Evolutionary conservation across 768 basidiomycete species (phyloP).

Genomic region (Xerocomus brunneocitrinus): DNA sequence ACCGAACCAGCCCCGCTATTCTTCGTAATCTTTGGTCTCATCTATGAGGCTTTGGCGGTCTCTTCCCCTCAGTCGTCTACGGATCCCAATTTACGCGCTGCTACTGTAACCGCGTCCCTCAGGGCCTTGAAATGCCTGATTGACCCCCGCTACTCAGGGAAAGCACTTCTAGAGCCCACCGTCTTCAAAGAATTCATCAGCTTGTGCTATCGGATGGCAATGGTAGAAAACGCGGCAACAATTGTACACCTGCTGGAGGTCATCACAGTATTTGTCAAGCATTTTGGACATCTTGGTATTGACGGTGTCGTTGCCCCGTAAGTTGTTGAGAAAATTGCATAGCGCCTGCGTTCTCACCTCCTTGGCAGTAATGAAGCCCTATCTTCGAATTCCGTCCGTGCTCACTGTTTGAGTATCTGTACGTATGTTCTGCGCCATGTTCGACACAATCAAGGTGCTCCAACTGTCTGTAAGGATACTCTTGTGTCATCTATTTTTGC

Average conservation of each 20-base stretch:
- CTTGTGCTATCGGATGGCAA: constrained; percentile 83
- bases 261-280: constrained; percentile 51
- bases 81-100: constrained; percentile 37
- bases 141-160: constrained; percentile 73
- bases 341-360: background rate
- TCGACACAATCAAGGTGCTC: constrained; percentile 51
- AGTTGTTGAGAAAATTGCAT: background rate
- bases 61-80: constrained; percentile 58
- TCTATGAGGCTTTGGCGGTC: constrained; percentile 79
- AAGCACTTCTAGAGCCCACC: constrained; percentile 71
- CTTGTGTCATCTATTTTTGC: background rate
- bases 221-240: constrained; percentile 74
- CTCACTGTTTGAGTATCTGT: constrained; percentile 80
- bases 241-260: constrained; percentile 72
- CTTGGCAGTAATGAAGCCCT: constrained; percentile 29
- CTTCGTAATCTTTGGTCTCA: constrained; percentile 87
- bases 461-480: constrained; percentile 44
- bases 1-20: constrained; percentile 77
- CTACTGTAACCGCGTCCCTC: constrained; percentile 57
- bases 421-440: constrained; percentile 74
- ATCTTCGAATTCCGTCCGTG: constrained; percentile 31
- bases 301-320: constrained; percentile 21
- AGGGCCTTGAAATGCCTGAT: constrained; percentile 80
- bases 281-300: constrained; percentile 29
- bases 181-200: constrained; percentile 89